Base-by-base conservation (phyloP, 768 basidiomycete genomes). In the Collybia sordida region DNA sequence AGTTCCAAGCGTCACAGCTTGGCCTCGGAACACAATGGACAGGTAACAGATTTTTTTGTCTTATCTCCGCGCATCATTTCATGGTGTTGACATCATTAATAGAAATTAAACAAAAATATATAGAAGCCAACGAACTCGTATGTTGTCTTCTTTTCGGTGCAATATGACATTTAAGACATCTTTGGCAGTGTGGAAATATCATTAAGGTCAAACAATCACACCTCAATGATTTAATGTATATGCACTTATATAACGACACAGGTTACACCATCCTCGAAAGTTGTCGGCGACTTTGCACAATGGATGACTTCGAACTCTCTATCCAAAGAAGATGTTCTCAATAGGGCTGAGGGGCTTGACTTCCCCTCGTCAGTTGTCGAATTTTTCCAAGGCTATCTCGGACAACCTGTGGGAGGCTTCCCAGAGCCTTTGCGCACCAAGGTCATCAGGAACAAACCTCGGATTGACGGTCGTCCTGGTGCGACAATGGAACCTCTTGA, bases 301-400 rank as follows among this genome's bases (percentile, higher is more conserved):
- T 97, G 90, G 88, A 95, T 98, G 93, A 95, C 93, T 28, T 90
- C 91, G 57, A 98, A 98, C 77, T 83, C 85, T 54, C 76, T 98
- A 51, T 80, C 85, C 47, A 93, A 93, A 70, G 72, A 86, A 58
- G 88, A 98, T 50, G 94, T 99, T 24, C 65, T 95, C 49, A 80
- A 84, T 7, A 84, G 87, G 44, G 97, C 96, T 37, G 89, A 90
- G 37, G 81, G 83, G 50, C 85, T 99, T 52, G 97, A 99, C 70
- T 98, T 99, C 86, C 97, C 97, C 7, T 94, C 92, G 9, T 94
- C 90, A 27, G 92, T 93, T 41, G 91, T 93, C 36, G 96, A 98
- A 63, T 99, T 97, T 80, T 98, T 98, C 93, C 95, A 98, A 67
- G 97, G 97, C 15, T 96, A 94, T 72, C 90, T 99, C 55, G 96